Conservation (phyloP, 768 basidiomycete species). For the Collybia mongolica region DNA sequence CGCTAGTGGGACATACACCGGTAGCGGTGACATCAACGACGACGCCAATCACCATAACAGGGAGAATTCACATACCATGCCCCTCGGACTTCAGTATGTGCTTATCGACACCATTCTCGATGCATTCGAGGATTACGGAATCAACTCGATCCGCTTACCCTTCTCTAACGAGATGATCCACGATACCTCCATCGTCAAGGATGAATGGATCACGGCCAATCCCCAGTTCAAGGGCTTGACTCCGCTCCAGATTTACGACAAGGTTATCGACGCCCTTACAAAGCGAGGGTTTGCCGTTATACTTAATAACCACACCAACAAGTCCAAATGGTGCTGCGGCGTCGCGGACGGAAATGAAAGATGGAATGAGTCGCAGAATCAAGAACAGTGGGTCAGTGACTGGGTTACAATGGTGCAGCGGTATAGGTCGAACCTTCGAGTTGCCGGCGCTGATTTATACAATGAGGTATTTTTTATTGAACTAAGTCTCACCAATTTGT, state of each 20-base stretch:
- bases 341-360: constrained; percentile 13
- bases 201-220: constrained; percentile 11
- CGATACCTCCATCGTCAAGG: constrained; percentile 9
- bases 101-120: constrained; percentile 8
- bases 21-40: constrained; percentile 12
- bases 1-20: constrained; percentile 14
- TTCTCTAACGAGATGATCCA: constrained; percentile 18
- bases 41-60: constrained; percentile 11
- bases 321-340: constrained; percentile 14
- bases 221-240: constrained; percentile 11
- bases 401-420: constrained; percentile 16
- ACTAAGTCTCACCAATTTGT: background rate
- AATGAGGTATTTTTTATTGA: constrained; percentile 8
- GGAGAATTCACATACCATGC: constrained; percentile 14
- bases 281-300: constrained; percentile 13
- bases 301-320: constrained; percentile 15
- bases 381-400: constrained; percentile 10
- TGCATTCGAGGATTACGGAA: constrained; percentile 9
- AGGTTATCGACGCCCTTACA: constrained; percentile 11
- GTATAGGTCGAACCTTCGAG: constrained; percentile 10
- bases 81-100: constrained; percentile 10
- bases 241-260: constrained; percentile 12
- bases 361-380: constrained; percentile 15
- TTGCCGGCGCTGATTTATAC: constrained; percentile 13
- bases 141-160: constrained; percentile 11